A percentile compares a stretch with the other conserved stretches of the same genome.
phyloP scores from a whole-genome alignment of 495 filamentous ascomycete genomes.

The Podospora conica region DNA sequence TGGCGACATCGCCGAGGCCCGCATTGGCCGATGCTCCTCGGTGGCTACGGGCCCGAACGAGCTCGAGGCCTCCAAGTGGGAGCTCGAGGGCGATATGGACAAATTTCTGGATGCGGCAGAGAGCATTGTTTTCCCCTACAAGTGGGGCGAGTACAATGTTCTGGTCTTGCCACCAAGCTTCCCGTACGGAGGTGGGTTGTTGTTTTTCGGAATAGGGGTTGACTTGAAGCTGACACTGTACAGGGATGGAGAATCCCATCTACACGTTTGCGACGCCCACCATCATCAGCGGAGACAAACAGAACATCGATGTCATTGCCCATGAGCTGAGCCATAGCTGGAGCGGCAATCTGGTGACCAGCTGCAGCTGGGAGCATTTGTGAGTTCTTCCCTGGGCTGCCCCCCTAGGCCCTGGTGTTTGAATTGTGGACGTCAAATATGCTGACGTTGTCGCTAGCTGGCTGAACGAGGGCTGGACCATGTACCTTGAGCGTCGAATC shows the following conservation, averaged over 20 bases:
- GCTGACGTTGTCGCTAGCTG: slow-evolving; percentile 44
- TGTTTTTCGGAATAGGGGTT: background rate
- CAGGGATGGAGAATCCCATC: slow-evolving; percentile 91
- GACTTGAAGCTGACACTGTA: slow-evolving; percentile 6
- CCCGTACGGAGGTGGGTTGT: slow-evolving; percentile 56
- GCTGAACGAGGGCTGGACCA: slow-evolving; percentile 96
- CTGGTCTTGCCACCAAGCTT: slow-evolving; percentile 86
- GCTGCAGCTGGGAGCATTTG: slow-evolving; percentile 93
- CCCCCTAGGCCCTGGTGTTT: background rate
- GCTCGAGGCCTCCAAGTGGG: slow-evolving; percentile 76
- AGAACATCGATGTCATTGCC: slow-evolving; percentile 95
- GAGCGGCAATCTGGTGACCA: slow-evolving; percentile 90
- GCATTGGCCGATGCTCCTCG: slow-evolving; percentile 75
- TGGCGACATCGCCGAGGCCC: slow-evolving; percentile 77
- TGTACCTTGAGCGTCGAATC: slow-evolving; percentile 82
- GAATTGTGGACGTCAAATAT: background rate
- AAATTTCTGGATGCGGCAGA: slow-evolving; percentile 85
- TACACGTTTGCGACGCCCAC: slow-evolving; percentile 92
- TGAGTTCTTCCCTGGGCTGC: slow-evolving; percentile 14
- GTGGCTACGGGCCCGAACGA: slow-evolving; percentile 86
- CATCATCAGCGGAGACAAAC: slow-evolving; percentile 82
- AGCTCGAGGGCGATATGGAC: slow-evolving; percentile 84
- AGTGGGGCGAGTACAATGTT: slow-evolving; percentile 93
- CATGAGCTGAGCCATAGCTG: slow-evolving; percentile 90
- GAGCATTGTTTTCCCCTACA: slow-evolving; percentile 80